Evolutionary conservation across 352 stramenopile species (phyloP).

Genomic region (Lagenidium sp.): DNA sequence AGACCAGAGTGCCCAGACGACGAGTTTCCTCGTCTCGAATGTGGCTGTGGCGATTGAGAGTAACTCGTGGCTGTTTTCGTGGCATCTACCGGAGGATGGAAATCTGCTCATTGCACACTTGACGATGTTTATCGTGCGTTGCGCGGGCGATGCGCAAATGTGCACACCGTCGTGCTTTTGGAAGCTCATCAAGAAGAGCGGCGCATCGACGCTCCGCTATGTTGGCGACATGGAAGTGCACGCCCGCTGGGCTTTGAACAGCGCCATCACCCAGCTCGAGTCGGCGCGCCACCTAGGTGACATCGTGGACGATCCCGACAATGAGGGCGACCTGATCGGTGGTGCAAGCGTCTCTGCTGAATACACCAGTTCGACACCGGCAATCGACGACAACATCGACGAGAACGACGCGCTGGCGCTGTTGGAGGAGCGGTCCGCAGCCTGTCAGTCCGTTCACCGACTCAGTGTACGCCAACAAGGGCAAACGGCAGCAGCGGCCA

Average conservation of each 20-base stretch:
- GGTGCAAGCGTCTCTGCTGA: too few relatives aligned
- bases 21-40: slow-evolving; percentile 48
- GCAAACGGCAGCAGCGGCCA: slow-evolving; percentile 4
- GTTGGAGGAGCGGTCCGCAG: slow-evolving; percentile 40
- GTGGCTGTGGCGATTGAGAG: slow-evolving; percentile 30
- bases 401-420: slow-evolving; percentile 51
- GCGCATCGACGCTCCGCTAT: slow-evolving; percentile 27
- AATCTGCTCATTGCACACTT: slow-evolving; percentile 51
- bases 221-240: slow-evolving; percentile 58
- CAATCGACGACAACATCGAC: slow-evolving; percentile 31
- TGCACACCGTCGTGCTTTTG: slow-evolving; percentile 53
- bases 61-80: slow-evolving; percentile 36
- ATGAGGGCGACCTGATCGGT: slow-evolving; percentile 2
- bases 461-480: too few relatives aligned
- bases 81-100: slow-evolving; percentile 38
- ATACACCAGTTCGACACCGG: too few relatives aligned
- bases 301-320: slow-evolving; percentile 18
- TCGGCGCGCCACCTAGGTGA: slow-evolving; percentile 32
- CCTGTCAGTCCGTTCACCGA: too few relatives aligned
- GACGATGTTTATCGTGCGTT: slow-evolving; percentile 51
- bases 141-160: slow-evolving; percentile 18
- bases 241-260: slow-evolving; percentile 46
- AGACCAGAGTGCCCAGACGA: slow-evolving; percentile 49
- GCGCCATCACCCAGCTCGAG: slow-evolving; percentile 42
- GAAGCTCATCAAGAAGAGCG: slow-evolving; percentile 45